Evolutionary conservation across 768 basidiomycete genomes (phyloP).

Genomic region (Leccinum subtestaceum): DNA sequence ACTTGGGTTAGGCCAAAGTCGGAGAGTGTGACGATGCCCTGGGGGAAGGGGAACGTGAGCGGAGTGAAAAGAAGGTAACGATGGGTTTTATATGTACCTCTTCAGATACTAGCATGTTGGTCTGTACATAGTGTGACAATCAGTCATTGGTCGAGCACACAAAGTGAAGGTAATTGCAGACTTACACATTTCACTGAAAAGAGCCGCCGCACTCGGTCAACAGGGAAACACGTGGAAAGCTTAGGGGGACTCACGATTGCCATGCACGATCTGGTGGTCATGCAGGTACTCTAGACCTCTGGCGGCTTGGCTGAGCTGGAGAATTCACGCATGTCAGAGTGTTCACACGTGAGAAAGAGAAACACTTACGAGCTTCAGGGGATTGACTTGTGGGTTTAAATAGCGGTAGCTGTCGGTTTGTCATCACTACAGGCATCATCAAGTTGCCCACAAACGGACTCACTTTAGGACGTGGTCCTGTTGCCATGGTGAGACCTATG

Average conservation of each 20-base stretch:
- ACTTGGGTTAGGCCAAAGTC: constrained; percentile 67
- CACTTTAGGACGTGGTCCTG: constrained; percentile 54
- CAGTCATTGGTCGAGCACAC: background rate
- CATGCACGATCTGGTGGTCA: constrained; percentile 49
- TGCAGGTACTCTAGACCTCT: constrained; percentile 59
- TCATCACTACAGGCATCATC: background rate
- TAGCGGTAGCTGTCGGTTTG: constrained; percentile 39
- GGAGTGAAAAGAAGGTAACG: background rate
- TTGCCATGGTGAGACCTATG: constrained; percentile 63
- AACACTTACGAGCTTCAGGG: constrained; percentile 39
- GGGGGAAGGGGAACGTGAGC: background rate
- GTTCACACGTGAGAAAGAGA: background rate
- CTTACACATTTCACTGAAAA: constrained; percentile 58
- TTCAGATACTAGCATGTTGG: constrained; percentile 57
- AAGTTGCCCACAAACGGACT: constrained; percentile 6
- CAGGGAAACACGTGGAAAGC: background rate
- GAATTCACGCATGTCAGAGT: background rate
- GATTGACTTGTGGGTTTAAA: constrained; percentile 36
- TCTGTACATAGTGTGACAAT: constrained; percentile 30
- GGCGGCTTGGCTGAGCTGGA: constrained; percentile 52
- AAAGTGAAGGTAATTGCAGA: constrained; percentile 4
- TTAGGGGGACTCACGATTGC: constrained; percentile 49
- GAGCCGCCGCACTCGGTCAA: background rate
- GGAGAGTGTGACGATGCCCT: constrained; percentile 56
- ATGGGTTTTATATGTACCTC: constrained; percentile 29